These are phyloP conservation scores for Fusarium algeriense DNA, from an alignment of 2,329 filamentous ascomycete genomes.

Conservation along the genomic window DNA sequence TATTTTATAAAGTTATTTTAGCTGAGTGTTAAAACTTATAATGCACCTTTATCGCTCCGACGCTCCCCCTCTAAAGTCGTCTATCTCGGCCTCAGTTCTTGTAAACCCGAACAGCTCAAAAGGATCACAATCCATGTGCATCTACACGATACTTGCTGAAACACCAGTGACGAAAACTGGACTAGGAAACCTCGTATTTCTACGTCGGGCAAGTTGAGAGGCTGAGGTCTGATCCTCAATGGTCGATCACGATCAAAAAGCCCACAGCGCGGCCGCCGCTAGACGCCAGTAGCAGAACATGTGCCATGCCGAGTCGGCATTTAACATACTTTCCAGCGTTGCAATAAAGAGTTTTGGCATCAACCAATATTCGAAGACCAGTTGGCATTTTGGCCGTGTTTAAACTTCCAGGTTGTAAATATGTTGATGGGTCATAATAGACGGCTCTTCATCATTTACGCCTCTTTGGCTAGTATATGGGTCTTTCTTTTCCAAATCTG, in stretches of 20 bases:
- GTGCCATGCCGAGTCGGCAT: not conserved
- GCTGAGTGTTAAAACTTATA: no score
- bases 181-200: not conserved
- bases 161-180: not conserved
- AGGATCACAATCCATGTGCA: not conserved
- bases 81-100: not conserved
- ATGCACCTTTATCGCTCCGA: no score
- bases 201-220: no score
- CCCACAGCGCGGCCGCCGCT: not conserved
- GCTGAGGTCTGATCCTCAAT: not conserved
- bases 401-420: fast-evolving
- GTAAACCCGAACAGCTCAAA: fast-evolving
- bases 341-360: not conserved
- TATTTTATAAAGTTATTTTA: no score
- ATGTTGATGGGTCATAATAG: constrained; percentile 3
- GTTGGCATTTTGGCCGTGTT: no score
- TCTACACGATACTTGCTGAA: not conserved
- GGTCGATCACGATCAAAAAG: not conserved
- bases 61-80: no score
- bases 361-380: fast-evolving
- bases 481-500: constrained; percentile 41
- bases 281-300: not conserved
- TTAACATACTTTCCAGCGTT: not conserved
- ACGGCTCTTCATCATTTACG: not conserved
- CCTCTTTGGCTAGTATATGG: constrained; percentile 23